Conservation (phyloP, 148 eudicot species). For the Amaranthus palmeri region DNA sequence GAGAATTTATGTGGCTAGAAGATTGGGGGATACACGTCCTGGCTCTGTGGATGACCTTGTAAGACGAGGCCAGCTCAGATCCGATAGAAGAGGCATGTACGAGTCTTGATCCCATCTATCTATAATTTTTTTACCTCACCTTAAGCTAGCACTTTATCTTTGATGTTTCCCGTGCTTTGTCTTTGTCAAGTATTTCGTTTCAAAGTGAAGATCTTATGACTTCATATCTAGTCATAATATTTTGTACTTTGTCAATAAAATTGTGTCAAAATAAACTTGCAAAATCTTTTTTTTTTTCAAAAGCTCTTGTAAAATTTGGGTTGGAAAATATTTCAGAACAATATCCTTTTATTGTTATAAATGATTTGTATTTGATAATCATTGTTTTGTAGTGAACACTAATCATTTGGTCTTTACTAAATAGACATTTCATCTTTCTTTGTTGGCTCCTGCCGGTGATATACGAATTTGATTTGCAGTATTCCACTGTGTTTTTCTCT, state of each 20-base stretch:
- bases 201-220: background rate
- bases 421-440: background rate
- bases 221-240: background rate
- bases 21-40: constrained; percentile 41
- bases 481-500: constrained; percentile 4
- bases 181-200: background rate
- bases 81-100: constrained; percentile 99
- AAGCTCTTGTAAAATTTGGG: no score
- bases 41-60: constrained; percentile 99
- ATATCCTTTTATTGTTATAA: background rate
- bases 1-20: constrained; percentile 45
- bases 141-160: background rate
- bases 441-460: background rate
- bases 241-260: background rate
- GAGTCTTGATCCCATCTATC: constrained; percentile 33
- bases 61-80: constrained; percentile 95
- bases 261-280: background rate
- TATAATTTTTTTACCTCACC: background rate
- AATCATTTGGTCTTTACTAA: background rate
- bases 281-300: background rate
- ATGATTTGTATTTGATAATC: background rate
- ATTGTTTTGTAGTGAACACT: background rate
- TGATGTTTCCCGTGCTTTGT: background rate
- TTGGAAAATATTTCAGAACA: no score
- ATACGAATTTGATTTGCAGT: constrained; percentile 11